Percentiles rank a stretch among this genome's conserved stretches.
Evolutionary conservation across 2,329 filamentous ascomycete genomes (phyloP).

Genomic region (Fusarium nelsonii): DNA sequence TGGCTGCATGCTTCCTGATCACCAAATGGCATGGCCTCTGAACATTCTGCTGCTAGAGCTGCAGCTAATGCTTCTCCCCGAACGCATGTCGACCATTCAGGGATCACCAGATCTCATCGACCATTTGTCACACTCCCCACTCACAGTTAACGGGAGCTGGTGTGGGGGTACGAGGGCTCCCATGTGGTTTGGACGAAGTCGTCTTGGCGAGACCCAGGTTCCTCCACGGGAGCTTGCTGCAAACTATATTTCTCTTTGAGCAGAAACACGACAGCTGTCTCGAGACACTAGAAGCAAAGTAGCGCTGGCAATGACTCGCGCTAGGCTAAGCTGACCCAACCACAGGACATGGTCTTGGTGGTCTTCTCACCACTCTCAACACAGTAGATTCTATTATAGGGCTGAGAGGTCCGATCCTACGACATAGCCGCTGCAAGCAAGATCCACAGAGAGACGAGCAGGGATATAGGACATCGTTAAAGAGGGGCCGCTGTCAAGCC

Average conservation of each 20-base stretch:
- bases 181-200: conserved; percentile 16
- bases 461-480: conserved; percentile 18
- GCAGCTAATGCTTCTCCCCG: conserved; percentile 28
- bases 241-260: neutral
- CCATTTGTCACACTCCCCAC: conserved; percentile 24
- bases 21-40: conserved; percentile 13
- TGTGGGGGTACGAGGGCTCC: conserved; percentile 27
- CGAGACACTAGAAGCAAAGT: neutral
- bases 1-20: neutral
- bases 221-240: conserved; percentile 13
- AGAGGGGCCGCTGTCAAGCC: conserved; percentile 32
- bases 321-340: neutral
- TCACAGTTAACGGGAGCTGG: conserved; percentile 9
- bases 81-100: conserved; percentile 25
- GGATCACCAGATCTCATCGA: conserved; percentile 33
- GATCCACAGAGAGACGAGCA: conserved; percentile 30
- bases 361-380: conserved; percentile 1
- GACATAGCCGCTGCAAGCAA: conserved; percentile 32
- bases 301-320: neutral
- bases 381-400: conserved; percentile 30
- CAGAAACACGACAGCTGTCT: neutral
- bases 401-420: conserved; percentile 34
- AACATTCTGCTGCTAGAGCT: conserved; percentile 22
- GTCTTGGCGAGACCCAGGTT: conserved; percentile 25
- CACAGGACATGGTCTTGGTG: neutral